Conservation (phyloP, 2,329 filamentous ascomycete genomes). For the Zymoseptoria tritici region DNA sequence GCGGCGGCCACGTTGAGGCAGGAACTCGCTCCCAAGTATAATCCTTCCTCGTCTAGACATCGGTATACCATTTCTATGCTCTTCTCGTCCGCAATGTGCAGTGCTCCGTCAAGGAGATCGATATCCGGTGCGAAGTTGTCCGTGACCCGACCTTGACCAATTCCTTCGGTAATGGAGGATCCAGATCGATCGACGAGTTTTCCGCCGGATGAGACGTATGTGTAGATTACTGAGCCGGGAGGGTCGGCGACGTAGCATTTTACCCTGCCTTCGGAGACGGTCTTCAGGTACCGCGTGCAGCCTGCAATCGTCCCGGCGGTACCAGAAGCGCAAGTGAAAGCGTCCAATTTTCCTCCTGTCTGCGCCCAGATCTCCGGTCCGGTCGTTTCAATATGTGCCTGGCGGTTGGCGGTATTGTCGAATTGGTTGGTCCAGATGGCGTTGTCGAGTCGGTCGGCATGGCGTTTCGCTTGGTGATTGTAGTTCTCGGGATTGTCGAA, state of each 20-base stretch:
- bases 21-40: conserved; percentile 91
- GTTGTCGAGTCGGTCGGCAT: conserved; percentile 78
- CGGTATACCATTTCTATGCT: conserved; percentile 97
- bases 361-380: conserved; percentile 97
- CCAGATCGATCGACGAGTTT: conserved; percentile 75
- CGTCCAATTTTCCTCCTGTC: conserved; percentile 76
- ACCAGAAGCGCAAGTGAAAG: conserved; percentile 91
- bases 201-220: conserved; percentile 79
- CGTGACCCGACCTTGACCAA: conserved; percentile 93
- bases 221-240: conserved; percentile 86
- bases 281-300: conserved; percentile 81
- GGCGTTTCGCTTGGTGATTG: conserved; percentile 88
- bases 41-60: conserved; percentile 87
- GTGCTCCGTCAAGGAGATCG: conserved; percentile 70
- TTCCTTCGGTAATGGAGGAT: conserved; percentile 92
- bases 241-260: conserved; percentile 90
- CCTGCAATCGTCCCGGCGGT: conserved; percentile 89
- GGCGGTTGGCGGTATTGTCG: conserved; percentile 89
- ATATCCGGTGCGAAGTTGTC: conserved; percentile 86
- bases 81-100: conserved; percentile 85
- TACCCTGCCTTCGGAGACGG: conserved; percentile 66
- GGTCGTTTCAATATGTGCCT: conserved; percentile 92
- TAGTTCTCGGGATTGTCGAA: conserved; percentile 96
- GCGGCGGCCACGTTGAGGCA: conserved; percentile 93
- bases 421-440: conserved; percentile 99